Base-by-base conservation (phyloP, 1,139 yeast species). In the Nematodospora anomalae region DNA sequence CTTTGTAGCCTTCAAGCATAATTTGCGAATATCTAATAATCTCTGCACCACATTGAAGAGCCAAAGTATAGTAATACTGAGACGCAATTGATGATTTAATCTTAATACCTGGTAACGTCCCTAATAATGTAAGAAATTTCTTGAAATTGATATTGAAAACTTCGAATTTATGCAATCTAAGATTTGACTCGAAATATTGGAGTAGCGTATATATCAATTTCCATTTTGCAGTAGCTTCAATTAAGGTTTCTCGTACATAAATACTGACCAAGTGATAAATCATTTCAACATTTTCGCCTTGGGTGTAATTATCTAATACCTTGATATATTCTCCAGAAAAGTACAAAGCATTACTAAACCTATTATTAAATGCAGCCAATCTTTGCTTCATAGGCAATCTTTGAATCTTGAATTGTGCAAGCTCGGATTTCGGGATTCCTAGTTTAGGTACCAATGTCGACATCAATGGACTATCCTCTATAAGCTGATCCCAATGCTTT, bases 1-100 rank as follows among this genome's bases (percentile, higher is more conserved):
- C 75, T 28, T 52, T 55, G 42, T 55, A 69, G 1, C 75, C 75
- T 25, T 66, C 65, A 42, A 54, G 64, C 2, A 58, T 25, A 10
- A 41, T 41, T 33, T 31, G 49, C 1, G 57, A 43, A 14, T 45
- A 37, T 4, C 29, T 33, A 10, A 57, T 38, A 2, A 62, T 47
- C 5, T 30, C 20, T 32, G 43, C 44, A 2, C 48, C 43, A n/a
- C 41, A 39, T 10, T 41, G 32, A 11, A 52, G 30, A 5, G 57
- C 30, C 10, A 43, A 40, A 10, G 43, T 28, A 28, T 51, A 49
- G 35, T 48, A 49, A 32, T 29, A 30, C 11, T 33, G 24, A 18
- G 30, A 37, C n/a, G 12, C 18, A 5, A 22, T 7, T n/a, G 31
- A 9, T 2, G 3, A 23, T 16, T 7, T 24, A 28, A 11, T 16